Evolutionary conservation across 2,329 filamentous ascomycete species (phyloP).

Genomic region (Ophiocordyceps unilateralis): DNA sequence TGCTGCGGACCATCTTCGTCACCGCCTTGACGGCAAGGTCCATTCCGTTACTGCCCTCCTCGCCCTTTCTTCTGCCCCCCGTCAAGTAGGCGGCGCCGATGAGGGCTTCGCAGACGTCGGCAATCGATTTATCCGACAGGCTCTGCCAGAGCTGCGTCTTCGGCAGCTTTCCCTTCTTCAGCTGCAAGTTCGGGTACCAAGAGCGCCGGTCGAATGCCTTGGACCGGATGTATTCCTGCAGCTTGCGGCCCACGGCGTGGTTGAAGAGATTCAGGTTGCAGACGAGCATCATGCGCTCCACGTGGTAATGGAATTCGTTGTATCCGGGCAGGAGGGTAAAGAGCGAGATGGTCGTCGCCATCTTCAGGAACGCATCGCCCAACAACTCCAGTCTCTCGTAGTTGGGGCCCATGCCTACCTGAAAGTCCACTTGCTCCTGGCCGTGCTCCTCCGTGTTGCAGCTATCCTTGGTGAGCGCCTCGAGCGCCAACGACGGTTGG

Average conservation of each 20-base stretch:
- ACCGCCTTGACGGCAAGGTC: conserved; percentile 46
- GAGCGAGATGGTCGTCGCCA: conserved; percentile 80
- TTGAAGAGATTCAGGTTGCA: conserved; percentile 85
- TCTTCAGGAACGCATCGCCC: conserved; percentile 87
- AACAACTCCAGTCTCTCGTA: conserved; percentile 91
- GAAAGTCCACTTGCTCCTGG: conserved; percentile 52
- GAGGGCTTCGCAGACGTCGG: conserved; percentile 85
- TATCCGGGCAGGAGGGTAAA: conserved; percentile 61
- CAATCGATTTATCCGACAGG: conserved; percentile 76
- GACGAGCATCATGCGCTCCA: conserved; percentile 75
- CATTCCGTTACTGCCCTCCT: conserved; percentile 20
- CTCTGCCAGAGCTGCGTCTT: conserved; percentile 34
- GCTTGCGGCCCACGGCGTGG: conserved; percentile 47
- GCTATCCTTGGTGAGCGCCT: conserved; percentile 85
- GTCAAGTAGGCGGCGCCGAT: conserved; percentile 69
- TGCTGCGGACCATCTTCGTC: conserved; percentile 49
- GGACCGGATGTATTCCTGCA: conserved; percentile 67
- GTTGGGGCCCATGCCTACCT: conserved; percentile 78
- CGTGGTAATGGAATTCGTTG: conserved; percentile 76
- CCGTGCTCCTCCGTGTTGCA: conserved; percentile 64
- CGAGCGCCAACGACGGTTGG: conserved; percentile 53
- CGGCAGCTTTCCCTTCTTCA: conserved; percentile 54
- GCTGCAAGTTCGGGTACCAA: conserved; percentile 74
- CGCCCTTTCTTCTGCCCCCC: conserved; percentile 4
- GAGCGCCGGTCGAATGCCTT: conserved; percentile 60